phyloP scores from a whole-genome alignment of 1,284 basidiomycete genomes.

The Cystobasidiaceae sp. region DNA sequence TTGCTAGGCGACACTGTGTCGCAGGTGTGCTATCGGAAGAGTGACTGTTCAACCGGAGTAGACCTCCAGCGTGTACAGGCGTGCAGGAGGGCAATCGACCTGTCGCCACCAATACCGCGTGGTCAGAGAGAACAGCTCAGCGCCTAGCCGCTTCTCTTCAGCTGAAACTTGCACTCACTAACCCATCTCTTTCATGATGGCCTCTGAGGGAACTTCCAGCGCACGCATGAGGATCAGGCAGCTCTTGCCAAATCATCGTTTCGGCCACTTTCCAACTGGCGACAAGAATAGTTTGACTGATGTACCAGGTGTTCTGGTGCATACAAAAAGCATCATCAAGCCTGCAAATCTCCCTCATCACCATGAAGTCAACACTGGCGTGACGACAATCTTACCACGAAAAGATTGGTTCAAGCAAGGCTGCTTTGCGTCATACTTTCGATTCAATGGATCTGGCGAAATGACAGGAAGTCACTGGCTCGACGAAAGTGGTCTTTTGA shows the following conservation, averaged over 20 bases:
- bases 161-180: not conserved
- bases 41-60: no score
- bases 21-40: no score
- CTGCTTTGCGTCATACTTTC: slow-evolving; percentile 34
- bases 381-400: slow-evolving; percentile 36
- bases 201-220: no score
- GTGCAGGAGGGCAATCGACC: no score
- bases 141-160: not conserved
- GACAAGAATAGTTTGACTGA: slow-evolving; percentile 18
- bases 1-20: no score
- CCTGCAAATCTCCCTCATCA: slow-evolving; percentile 7
- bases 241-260: slow-evolving; percentile 24
- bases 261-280: slow-evolving; percentile 26
- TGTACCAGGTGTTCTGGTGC: slow-evolving; percentile 24
- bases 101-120: no score
- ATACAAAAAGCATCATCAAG: slow-evolving; percentile 15
- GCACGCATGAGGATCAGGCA: slow-evolving; percentile 13
- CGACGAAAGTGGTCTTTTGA: slow-evolving; percentile 24
- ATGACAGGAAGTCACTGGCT: slow-evolving; percentile 36
- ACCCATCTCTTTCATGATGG: not conserved
- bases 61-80: no score
- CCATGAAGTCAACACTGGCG: slow-evolving; percentile 33
- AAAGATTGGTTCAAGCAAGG: slow-evolving; percentile 34
- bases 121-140: no score
- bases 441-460: slow-evolving; percentile 38